These are phyloP conservation scores for Cyathus striatus DNA, from an alignment of 768 basidiomycete genomes.

Conservation along the genomic window DNA sequence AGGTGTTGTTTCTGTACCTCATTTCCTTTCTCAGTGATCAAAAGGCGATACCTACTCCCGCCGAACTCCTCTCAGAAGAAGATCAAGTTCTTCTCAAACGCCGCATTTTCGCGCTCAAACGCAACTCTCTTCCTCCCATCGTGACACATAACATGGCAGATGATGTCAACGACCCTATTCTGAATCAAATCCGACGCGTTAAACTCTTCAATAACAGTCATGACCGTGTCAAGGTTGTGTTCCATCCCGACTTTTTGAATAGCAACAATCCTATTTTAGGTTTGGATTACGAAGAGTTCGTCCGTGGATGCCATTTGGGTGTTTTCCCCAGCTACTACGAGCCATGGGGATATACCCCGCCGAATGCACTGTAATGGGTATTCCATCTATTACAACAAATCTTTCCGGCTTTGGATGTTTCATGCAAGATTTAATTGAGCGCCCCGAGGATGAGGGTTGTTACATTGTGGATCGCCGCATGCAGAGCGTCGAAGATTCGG, in stretches of 20 bases:
- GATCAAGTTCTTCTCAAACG: constrained; percentile 95
- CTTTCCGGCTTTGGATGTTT: constrained; percentile 97
- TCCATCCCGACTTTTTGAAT: constrained; percentile 98
- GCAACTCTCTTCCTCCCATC: constrained; percentile 90
- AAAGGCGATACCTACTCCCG: constrained; percentile 67
- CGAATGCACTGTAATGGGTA: constrained; percentile 99
- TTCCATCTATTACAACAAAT: constrained; percentile 96
- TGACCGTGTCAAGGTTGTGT: constrained; percentile 95
- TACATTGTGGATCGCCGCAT: constrained; percentile 93
- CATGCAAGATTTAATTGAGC: constrained; percentile 97
- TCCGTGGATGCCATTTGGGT: constrained; percentile 94
- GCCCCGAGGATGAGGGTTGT: constrained; percentile 90
- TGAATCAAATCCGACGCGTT: constrained; percentile 92
- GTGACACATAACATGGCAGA: constrained; percentile 99
- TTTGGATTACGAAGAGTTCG: constrained; percentile 98
- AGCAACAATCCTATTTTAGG: constrained; percentile 97
- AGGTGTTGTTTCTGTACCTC: background rate
- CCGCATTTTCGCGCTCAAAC: constrained; percentile 92
- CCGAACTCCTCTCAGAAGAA: constrained; percentile 79
- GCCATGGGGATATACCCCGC: constrained; percentile 95
- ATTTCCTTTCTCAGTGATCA: constrained; percentile 46
- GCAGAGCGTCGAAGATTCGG: constrained; percentile 88
- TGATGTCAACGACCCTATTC: constrained; percentile 85
- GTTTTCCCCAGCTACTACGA: constrained; percentile 99
- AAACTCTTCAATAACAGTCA: constrained; percentile 84